Base-by-base conservation (phyloP, 768 basidiomycete genomes). In the Mycena epipterygia region DNA sequence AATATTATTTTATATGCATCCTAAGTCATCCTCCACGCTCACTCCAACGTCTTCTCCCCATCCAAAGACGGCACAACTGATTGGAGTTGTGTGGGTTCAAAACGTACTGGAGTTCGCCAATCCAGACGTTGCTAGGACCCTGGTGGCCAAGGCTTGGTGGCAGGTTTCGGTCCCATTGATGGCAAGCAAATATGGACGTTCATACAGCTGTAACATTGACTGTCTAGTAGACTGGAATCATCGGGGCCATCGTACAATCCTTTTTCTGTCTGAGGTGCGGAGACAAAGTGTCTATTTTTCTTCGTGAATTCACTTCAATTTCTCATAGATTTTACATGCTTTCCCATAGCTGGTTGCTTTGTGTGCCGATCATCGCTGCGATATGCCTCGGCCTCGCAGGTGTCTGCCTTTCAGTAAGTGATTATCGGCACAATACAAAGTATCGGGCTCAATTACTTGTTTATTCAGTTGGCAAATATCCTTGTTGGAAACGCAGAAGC, bases 21-120 rank as follows among this genome's bases (percentile, higher is more conserved):
- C 25, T 27, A 4, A 23, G 2, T 42, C 6, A 51, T 23, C 13
- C 2, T 13, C 13, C 6, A 52, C n/a, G n/a, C n/a, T 19, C 49
- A 19, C 5, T 8, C 7, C 44, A 23, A 21, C 12, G 12, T 21
- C 42, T 42, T n/a, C n/a, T n/a, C n/a, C n/a, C n/a, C n/a, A n/a
- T n/a, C n/a, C n/a, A 17, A 7, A 55, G 63, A 55, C 64, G 3
- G 25, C 23, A 5, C 70, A 71, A 32, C 11, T 27, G 13, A 57
- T 62, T 14, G 70, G 27, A 1, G 23, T 62, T 11, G 60, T 71
- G 4, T 71, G 70, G 70, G 59, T 60, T 21, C 70, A 71, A 39
- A 71, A 71, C 53, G 70, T 71, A 6, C 3, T 37, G n/a, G 30
- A 46, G 29, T 42, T 44, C 7, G n/a, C 39, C 6, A 67, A 46